Base-by-base conservation (phyloP, 129 eudicot species). In the Gnaphalium uliginosum region DNA sequence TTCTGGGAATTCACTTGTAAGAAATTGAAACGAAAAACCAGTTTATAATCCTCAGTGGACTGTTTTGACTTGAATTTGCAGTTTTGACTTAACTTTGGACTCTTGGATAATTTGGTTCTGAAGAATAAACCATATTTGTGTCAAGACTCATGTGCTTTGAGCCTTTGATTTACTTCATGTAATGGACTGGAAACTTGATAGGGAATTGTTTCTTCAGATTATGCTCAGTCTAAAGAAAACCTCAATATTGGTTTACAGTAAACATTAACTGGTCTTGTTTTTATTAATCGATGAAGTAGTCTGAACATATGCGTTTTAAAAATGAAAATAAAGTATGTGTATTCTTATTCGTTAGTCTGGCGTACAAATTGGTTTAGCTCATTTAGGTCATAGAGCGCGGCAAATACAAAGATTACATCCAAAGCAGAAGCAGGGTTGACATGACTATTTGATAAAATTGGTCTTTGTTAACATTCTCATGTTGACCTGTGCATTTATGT, bases 51-150 rank as follows among this genome's bases (percentile, higher is more conserved):
- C 25, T 19, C n/a, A 71, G 14, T 3, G 53, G 79, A 81, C 76
- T 13, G n/a, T 61, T 19, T 1, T 15, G 83, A 81, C 78, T 33
- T 29, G 18, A 66, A 63, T 79, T 43, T 64, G 51, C 76, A 66
- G 71, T 81, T 72, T 78, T 25, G 66, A 51, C 62, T 37, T 41
- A 21, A 76, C 48, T 59, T 35, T 73, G 62, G 35, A 73, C 77
- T 57, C 11, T 23, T 39, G 73, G 73, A 73, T 72, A 65, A 37
- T 25, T 54, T 72, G 73, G 69, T 54, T 29, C 63, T 39, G 39
- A 66, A 41, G 79, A 73, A 72, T 72, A 79, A 72, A 65, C 78
- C 29, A 25, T 69, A 68, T 70, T 2, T 68, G 70, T 58, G 46
- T 58, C 11, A 48, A 69, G 64, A 24, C 76, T 69, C 4, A 27